Evolutionary conservation across 352 stramenopile species (phyloP), one percentile per base, ranked within the genome.

Genomic region (Globisporangium sylvaticum): DNA sequence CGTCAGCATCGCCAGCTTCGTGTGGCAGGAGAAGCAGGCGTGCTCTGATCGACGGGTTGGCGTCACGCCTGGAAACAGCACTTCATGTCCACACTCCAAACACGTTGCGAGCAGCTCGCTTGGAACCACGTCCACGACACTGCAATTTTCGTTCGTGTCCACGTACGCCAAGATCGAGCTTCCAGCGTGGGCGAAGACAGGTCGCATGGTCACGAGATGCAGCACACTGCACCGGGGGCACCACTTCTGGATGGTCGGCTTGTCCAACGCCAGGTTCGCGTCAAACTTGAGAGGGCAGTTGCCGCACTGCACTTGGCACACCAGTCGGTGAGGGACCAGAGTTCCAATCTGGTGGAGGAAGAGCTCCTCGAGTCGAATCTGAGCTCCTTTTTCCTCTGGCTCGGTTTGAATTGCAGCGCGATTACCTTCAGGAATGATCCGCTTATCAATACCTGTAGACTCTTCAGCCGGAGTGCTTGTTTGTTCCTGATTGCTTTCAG

Each of bases 341-440:
- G 85, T 95, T 25, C 87, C 87, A 52, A 92, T 78, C 69, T 91
- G 67, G 64, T 94, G 76, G 24, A 95, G 70, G 65, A 95, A 94
- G 18, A 95, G 64, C 46, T 90, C 76, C 27, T 88, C 79, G 12
- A 95, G 65, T 10, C 67, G 73, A 46, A 95, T 74, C 60, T 82
- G 78, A 32, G 76, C 80, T 2, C 85, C 87, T 22, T 75, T 75
- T 24, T 74, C 55, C 29, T 78, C 79, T 9, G 83, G 81, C 22
- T 90, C 80, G 0, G 84, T 87, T 58, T 87, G 71, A 15, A 94
- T 77, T 0, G 68, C 31, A 32, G 90, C 70, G 10, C 87, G 87
- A 6, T 76, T 46, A 3, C 78, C 66, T 12, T 62, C 32, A 20
- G 78, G 69, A n/a, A 81, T 88, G 66, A 95, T 89, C 39, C 74